Base-by-base conservation (phyloP, 345 rosid genomes). In the Gossypium sturtianum region DNA sequence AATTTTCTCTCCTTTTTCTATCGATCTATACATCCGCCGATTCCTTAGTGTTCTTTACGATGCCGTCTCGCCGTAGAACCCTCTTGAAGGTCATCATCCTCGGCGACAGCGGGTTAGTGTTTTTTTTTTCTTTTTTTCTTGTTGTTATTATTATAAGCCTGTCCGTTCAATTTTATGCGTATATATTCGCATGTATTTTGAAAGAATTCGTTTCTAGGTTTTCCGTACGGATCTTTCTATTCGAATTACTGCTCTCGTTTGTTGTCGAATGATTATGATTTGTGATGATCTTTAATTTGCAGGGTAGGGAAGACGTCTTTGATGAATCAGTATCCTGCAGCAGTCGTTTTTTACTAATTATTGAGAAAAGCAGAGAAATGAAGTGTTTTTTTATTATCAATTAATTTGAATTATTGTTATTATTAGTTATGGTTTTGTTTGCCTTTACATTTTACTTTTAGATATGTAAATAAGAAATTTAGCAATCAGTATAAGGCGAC, bases 291-390 rank as follows among this genome's bases (percentile, higher is more conserved):
- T 62, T 57, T 81, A 70, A 72, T 75, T 66, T 83, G 68, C 86
- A 95, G 99, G 87, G 99, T 95, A 10, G 97, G 99, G 65, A 95
- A 91, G 90, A 95, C 98, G 43, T 95, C 98, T 16, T 84, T 91
- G 91, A 95, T 95, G 98, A 95, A 93, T 78, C 99, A 93, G 96
- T 95, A 92, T 83, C 90, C 92, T 82, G 44, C 27, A 13, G 19
- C 29, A 20, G 66, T 45, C 13, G 6, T 22, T 34, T 75, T 76
- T 67, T 17, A 34, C 2, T 29, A 16, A 27, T 27, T 51, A 17
- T 27, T 51, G 12, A 22, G 12, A 44, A 63, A 44, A 65, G 41
- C 41, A 34, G 41, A 34, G 0, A 15, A 25, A 23, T 68, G 59
- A 51, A 49, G 57, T 49, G 15, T 12, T 27, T 34, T 25, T 49